Conservation (phyloP, 345 rosid genomes). For the thale cress (Arabidopsis thaliana) region DNA sequence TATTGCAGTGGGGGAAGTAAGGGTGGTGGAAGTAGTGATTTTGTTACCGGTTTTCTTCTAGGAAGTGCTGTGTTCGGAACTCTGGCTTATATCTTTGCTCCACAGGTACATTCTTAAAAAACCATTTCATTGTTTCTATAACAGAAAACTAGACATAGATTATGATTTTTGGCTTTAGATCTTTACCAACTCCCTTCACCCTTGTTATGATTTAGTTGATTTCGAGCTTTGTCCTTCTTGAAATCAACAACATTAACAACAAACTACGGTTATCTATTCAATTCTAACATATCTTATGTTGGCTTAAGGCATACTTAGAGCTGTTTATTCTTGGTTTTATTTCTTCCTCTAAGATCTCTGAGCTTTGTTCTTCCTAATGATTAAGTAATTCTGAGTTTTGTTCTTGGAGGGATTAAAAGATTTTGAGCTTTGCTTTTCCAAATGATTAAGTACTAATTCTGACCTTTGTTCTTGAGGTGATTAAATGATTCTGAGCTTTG, state of each 20-base stretch:
- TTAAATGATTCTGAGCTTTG: not conserved
- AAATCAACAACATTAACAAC: not conserved
- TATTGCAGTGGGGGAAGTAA: conserved; percentile 50
- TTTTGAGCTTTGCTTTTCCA: not conserved
- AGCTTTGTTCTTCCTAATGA: not conserved
- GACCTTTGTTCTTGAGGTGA: not conserved
- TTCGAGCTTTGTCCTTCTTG: not conserved
- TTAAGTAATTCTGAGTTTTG: not conserved
- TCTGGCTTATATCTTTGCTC: conserved; percentile 72
- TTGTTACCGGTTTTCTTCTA: conserved; percentile 66
- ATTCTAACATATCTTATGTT: not conserved
- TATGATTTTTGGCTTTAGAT: not conserved
- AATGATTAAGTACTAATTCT: not conserved
- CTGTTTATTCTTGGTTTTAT: not conserved
- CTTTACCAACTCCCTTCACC: not conserved
- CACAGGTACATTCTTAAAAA: conserved; percentile 58
- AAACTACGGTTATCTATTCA: not conserved
- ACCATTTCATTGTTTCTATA: conserved; percentile 58
- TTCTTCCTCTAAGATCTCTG: not conserved
- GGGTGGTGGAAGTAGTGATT: conserved; percentile 65
- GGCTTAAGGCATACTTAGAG: not conserved
- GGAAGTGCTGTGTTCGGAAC: conserved; percentile 88
- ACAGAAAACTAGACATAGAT: conserved; percentile 46
- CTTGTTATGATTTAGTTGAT: not conserved
- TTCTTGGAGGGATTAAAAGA: not conserved